A percentile compares a stretch with the other conserved stretches of the same genome.
Evolutionary conservation across 2,329 filamentous ascomycete genomes (phyloP).

Genomic region (Trichoderma hamatum): DNA sequence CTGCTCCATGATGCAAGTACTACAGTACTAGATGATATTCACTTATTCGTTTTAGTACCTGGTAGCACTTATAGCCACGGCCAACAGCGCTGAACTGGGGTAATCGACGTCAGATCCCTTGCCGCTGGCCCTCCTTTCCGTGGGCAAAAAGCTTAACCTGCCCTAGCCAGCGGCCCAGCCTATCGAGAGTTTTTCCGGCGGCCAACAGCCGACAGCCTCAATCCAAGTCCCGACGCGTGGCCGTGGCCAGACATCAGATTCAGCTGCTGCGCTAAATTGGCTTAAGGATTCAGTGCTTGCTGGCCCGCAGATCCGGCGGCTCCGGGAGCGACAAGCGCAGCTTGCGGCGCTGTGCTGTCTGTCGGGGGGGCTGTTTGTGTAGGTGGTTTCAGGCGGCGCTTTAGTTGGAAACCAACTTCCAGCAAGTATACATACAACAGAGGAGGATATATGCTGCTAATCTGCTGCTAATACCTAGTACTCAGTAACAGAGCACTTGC

Average conservation of each 20-base stretch:
- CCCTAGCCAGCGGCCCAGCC: constrained; percentile 5
- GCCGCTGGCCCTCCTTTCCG: constrained; percentile 18
- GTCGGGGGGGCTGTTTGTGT: neutral
- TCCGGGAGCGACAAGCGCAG: constrained; percentile 4
- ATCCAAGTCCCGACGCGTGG: constrained; percentile 24
- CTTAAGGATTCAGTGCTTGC: neutral
- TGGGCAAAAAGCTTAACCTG: constrained; percentile 25
- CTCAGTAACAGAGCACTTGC: neutral
- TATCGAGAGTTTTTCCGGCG: constrained; percentile 19
- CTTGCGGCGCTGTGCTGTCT: neutral
- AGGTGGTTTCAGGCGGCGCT: neutral
- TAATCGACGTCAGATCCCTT: constrained; percentile 25
- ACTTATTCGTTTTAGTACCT: neutral
- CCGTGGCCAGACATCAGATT: constrained; percentile 20
- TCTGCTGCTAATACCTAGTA: neutral
- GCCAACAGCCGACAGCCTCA: constrained; percentile 25
- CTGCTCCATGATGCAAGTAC: neutral
- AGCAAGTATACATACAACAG: no score
- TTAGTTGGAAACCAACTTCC: no score
- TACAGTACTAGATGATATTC: neutral
- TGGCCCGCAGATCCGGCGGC: constrained; percentile 19
- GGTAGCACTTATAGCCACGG: neutral
- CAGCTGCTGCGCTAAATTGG: constrained; percentile 20
- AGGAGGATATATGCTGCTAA: neutral
- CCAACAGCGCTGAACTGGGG: constrained; percentile 8